These are phyloP conservation scores for Fusarium pseudoanthophilum DNA, from an alignment of 2,329 filamentous ascomycete species.

Conservation along the genomic window DNA sequence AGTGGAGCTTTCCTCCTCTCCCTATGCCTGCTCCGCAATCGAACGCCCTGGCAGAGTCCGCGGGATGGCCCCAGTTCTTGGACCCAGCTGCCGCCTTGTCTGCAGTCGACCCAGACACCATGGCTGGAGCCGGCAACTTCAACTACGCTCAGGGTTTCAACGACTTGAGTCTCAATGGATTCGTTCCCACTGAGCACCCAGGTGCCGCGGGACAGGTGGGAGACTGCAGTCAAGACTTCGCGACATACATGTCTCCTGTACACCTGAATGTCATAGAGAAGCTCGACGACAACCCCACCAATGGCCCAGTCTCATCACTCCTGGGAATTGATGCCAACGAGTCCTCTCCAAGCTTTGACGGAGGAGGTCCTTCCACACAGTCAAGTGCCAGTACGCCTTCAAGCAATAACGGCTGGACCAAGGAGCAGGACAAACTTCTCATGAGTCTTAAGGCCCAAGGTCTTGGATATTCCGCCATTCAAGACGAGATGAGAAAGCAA, in stretches of 20 bases:
- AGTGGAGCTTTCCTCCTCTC: neutral
- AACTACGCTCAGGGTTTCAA: neutral
- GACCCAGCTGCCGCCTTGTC: neutral
- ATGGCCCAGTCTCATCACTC: neutral
- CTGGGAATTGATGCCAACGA: neutral
- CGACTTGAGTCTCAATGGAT: neutral
- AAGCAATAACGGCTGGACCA: neutral
- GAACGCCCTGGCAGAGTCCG: neutral
- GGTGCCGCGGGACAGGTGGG: fast-evolving
- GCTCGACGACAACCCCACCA: fast-evolving
- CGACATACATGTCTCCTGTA: neutral
- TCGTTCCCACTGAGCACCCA: fast-evolving
- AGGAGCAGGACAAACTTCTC: neutral
- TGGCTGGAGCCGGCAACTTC: neutral
- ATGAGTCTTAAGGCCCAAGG: neutral
- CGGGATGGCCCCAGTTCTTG: neutral
- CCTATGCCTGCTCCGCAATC: neutral
- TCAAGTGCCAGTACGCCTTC: fast-evolving
- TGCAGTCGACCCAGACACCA: neutral
- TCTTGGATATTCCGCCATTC: neutral
- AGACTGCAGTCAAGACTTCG: neutral
- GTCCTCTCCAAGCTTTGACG: neutral
- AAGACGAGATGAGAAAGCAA: neutral
- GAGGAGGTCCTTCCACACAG: neutral
- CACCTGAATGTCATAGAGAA: neutral